Conservation (phyloP, 768 basidiomycete genomes). For the Austroboletus eburneus region DNA sequence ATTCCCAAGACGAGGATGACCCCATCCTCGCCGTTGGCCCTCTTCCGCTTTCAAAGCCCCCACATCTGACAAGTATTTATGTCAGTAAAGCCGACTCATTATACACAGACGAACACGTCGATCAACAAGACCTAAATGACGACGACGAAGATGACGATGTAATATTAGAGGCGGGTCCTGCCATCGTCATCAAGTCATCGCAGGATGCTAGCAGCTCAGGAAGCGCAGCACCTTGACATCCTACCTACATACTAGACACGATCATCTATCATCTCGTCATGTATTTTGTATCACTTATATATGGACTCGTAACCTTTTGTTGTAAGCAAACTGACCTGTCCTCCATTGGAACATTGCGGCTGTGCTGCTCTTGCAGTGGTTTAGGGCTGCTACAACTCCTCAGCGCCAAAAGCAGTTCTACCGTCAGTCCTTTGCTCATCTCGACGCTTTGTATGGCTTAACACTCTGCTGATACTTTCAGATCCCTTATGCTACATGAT, state of each 20-base stretch:
- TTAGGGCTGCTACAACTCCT: not conserved
- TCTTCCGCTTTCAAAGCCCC: conserved; percentile 34
- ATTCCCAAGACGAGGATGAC: conserved; percentile 38
- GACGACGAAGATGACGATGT: conserved; percentile 64
- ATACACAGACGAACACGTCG: conserved; percentile 40
- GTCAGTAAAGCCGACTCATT: conserved; percentile 37
- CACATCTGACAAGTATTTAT: conserved; percentile 28
- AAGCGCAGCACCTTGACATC: conserved; percentile 17
- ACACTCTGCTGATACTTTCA: not conserved
- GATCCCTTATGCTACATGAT: conserved; percentile 29
- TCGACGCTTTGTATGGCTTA: not conserved
- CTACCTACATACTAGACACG: conserved; percentile 11
- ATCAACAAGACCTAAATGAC: conserved; percentile 56
- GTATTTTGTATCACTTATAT: conserved; percentile 14
- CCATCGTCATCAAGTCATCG: conserved; percentile 41
- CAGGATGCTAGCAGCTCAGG: conserved; percentile 23
- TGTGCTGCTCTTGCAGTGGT: not conserved
- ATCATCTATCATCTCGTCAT: conserved; percentile 8
- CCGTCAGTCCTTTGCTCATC: conserved; percentile 3
- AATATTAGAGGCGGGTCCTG: conserved; percentile 72
- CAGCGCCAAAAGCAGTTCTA: not conserved
- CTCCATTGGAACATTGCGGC: no score
- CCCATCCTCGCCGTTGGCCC: conserved; percentile 57
- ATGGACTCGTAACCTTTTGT: conserved; percentile 4
- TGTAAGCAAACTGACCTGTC: not conserved